Conservation (phyloP, 2,329 filamentous ascomycete species). For the Penicillium sp. region DNA sequence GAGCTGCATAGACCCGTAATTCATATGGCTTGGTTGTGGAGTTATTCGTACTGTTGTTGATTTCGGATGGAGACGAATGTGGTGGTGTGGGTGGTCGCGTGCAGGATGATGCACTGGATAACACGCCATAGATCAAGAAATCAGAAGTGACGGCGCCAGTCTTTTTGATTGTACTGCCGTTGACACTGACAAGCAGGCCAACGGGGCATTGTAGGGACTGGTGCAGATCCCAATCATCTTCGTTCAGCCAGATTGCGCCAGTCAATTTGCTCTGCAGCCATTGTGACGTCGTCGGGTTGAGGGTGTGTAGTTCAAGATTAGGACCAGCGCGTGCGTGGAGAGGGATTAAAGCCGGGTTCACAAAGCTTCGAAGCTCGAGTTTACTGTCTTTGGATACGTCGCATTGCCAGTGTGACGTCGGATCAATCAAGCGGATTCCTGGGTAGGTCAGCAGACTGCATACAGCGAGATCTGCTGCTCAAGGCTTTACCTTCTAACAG, state of each 20-base stretch:
- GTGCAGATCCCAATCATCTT: conserved; percentile 34
- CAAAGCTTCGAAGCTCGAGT: conserved; percentile 40
- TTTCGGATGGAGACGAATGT: conserved; percentile 35
- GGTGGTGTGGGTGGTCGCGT: conserved; percentile 42
- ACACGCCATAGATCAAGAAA: conserved; percentile 44
- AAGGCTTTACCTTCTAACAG: conserved; percentile 35
- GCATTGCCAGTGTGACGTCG: conserved; percentile 37
- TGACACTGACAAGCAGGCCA: conserved; percentile 41
- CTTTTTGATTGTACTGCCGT: conserved; percentile 23
- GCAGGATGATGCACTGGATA: conserved; percentile 35
- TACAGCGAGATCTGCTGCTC: conserved; percentile 9
- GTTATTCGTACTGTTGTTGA: conserved; percentile 13
- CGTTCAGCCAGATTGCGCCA: conserved; percentile 38
- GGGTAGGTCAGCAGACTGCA: conserved; percentile 15
- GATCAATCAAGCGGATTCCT: conserved; percentile 42
- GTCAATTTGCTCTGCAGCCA: conserved; percentile 46
- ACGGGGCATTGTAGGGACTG: conserved; percentile 43
- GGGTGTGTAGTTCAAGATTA: conserved; percentile 45
- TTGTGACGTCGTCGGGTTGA: conserved; percentile 35
- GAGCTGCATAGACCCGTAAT: conserved; percentile 42
- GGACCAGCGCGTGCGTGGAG: conserved; percentile 46
- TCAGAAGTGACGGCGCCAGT: conserved; percentile 35
- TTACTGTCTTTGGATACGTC: conserved; percentile 38
- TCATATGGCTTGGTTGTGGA: conserved; percentile 27
- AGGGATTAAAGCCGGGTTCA: conserved; percentile 46